A percentile compares a stretch with the other conserved stretches of the same genome.
phyloP scores from a whole-genome alignment of 306 rosid genomes.

The Cicer bijugum region DNA sequence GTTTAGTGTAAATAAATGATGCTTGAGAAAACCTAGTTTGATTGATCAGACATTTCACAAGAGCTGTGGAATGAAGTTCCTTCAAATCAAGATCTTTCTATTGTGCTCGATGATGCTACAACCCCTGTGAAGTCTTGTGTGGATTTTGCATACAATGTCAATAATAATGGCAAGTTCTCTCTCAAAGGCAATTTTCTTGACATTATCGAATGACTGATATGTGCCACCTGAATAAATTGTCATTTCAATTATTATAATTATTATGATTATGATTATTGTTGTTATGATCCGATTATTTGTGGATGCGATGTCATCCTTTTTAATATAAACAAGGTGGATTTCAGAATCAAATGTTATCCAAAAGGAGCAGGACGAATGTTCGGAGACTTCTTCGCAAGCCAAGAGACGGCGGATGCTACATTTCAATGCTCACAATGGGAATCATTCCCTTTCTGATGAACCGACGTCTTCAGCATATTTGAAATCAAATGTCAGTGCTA shows the following conservation, averaged over 20 bases:
- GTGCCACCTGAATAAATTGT: slow-evolving; percentile 15
- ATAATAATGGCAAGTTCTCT: slow-evolving; percentile 53
- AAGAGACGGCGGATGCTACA: slow-evolving; percentile 90
- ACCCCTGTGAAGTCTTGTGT: slow-evolving; percentile 91
- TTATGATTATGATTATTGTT: background rate
- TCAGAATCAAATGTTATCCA: slow-evolving; percentile 64
- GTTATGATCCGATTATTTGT: slow-evolving; percentile 11
- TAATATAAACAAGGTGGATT: slow-evolving; percentile 45
- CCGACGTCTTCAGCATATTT: slow-evolving; percentile 60
- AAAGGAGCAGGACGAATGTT: slow-evolving; percentile 58
- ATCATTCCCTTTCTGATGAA: slow-evolving; percentile 50
- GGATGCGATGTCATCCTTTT: background rate
- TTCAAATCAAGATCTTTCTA: slow-evolving; percentile 66
- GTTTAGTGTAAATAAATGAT: slow-evolving; percentile 16
- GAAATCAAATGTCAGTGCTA: slow-evolving; percentile 64
- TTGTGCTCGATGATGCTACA: slow-evolving; percentile 78
- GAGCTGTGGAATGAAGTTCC: slow-evolving; percentile 68
- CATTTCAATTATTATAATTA: background rate
- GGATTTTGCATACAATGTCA: slow-evolving; percentile 63
- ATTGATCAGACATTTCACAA: slow-evolving; percentile 59
- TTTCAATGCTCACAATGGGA: slow-evolving; percentile 55
- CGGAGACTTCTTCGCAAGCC: slow-evolving; percentile 66
- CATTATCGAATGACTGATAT: slow-evolving; percentile 8
- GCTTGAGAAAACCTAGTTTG: slow-evolving; percentile 32
- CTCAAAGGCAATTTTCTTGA: background rate